Conservation (phyloP, 345 rosid genomes). For the Eucalyptus grandis region DNA sequence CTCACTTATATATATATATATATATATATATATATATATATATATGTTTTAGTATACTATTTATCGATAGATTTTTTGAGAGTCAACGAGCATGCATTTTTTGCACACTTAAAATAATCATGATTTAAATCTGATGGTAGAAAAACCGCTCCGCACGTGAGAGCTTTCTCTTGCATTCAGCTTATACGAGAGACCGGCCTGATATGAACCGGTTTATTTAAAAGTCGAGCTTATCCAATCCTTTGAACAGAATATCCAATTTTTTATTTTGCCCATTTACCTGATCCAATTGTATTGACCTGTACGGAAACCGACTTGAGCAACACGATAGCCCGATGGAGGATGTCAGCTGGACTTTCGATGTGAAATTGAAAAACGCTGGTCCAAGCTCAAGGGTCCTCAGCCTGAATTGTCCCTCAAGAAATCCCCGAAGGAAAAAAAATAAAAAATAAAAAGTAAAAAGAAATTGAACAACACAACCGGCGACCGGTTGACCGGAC, state of each 20-base stretch:
- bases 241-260: background rate
- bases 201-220: no score
- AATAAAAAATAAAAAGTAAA: accelerated
- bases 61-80: no score
- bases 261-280: background rate
- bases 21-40: no score
- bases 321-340: background rate
- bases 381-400: background rate
- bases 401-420: background rate
- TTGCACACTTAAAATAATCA: no score
- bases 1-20: no score
- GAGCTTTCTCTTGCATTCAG: no score
- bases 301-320: background rate
- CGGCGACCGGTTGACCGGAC: background rate
- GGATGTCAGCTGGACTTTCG: background rate
- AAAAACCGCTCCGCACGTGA: no score
- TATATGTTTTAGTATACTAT: no score
- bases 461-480: no score
- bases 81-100: no score
- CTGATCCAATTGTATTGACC: background rate
- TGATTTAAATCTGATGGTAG: no score
- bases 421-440: background rate
- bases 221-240: background rate
- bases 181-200: no score
- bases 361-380: background rate